These are phyloP conservation scores for Eucalyptus sideroxylon DNA, from an alignment of 345 rosid species.

Conservation along the genomic window DNA sequence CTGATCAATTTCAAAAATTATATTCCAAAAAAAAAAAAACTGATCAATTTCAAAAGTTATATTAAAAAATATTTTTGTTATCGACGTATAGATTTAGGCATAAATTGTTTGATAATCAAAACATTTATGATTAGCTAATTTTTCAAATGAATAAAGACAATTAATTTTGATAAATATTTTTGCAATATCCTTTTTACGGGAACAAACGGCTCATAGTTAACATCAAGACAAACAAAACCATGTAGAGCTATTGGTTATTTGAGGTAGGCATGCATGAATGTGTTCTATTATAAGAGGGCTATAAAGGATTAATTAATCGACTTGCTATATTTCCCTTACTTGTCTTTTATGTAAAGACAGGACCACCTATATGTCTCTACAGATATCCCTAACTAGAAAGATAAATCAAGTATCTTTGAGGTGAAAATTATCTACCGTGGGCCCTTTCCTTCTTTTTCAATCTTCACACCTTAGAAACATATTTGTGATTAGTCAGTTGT, in stretches of 20 bases:
- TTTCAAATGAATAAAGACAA: background rate
- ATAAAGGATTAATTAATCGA: background rate
- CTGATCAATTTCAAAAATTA: too few relatives aligned
- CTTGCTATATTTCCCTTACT: too few relatives aligned
- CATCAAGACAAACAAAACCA: background rate
- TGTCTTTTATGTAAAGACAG: background rate
- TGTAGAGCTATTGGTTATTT: background rate
- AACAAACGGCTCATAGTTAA: background rate
- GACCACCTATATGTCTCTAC: too few relatives aligned
- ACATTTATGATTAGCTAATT: background rate
- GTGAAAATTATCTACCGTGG: background rate
- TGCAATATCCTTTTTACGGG: background rate
- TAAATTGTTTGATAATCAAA: background rate
- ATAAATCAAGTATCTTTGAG: background rate
- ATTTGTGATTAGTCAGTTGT: background rate
- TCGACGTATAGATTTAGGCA: background rate
- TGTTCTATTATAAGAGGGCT: background rate
- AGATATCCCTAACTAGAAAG: background rate
- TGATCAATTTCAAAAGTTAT: too few relatives aligned
- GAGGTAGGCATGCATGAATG: background rate
- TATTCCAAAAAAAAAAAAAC: too few relatives aligned
- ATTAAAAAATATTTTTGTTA: too few relatives aligned
- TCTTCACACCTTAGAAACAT: too few relatives aligned
- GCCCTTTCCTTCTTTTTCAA: background rate
- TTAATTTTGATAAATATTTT: background rate